Evolutionary conservation across 208 protist species (phyloP), one percentile per base, ranked within the genome.

Genomic region (Acanthamoeba healyi): DNA sequence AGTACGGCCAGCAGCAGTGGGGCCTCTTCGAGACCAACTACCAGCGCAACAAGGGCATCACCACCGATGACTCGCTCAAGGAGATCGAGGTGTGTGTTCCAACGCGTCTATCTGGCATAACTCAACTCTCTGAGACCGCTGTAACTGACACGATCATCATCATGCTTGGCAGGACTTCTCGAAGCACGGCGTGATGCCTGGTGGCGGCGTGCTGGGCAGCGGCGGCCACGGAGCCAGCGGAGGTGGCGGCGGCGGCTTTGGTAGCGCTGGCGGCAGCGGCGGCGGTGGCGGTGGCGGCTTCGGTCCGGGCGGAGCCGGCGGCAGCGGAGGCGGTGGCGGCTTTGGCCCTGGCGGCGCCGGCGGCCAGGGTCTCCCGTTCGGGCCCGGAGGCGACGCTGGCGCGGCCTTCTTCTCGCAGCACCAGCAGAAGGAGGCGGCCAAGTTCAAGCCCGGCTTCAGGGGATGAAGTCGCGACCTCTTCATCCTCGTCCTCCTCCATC

Each of bases 11-110:
- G 40, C 88, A 93, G 63, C 63, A 93, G 67, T 93, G 88, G 88
- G 46, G 67, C 63, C 88, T 93, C 36, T 93, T 93, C 32, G 88
- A 93, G 44, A 93, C 88, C 88, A 93, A 93, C 63, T 93, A 93
- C 67, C 88, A 93, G 44, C 58, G 88, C 26, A 93, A 93, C 88
- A 93, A 93, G 88, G 88, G 88, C 58, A 93, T 93, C 88, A 93
- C 63, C 44, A 72, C 65, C 29, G 88, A 93, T 63, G 88, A 93
- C 34, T 81, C 63, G 36, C 65, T 93, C 0, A 72, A 93, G 29
- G 88, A 93, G 67, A 93, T 93, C 58, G 88, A 93, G 84, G 84
- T 91, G 7, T 32, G 1, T 24, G 14, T 29, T 51, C 38, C 7
- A 54, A 32, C 5, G 15, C 56, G 29, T 58, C 58, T 63, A 46